These are phyloP conservation scores for Grifola frondosa DNA, from an alignment of 1,284 basidiomycete species.

Conservation along the genomic window DNA sequence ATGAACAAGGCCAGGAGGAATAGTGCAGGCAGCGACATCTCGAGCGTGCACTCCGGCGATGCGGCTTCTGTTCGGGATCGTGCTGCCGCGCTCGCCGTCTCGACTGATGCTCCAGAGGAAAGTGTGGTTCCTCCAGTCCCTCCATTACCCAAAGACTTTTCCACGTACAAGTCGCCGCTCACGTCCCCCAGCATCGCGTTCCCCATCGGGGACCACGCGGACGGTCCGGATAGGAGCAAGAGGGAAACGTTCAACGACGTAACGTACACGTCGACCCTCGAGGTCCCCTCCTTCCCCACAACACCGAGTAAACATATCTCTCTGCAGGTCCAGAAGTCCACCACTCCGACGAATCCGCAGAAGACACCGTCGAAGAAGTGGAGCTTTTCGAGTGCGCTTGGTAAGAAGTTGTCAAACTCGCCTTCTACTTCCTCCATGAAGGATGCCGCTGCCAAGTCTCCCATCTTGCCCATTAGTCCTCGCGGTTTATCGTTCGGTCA, in stretches of 20 bases:
- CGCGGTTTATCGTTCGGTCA: conserved; percentile 62
- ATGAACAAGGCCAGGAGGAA: conserved; percentile 61
- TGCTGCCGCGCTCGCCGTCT: conserved; percentile 54
- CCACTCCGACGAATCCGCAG: conserved; percentile 34
- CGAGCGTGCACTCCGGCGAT: conserved; percentile 68
- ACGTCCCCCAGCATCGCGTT: conserved; percentile 51
- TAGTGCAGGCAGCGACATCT: conserved; percentile 85
- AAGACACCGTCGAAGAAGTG: conserved; percentile 92
- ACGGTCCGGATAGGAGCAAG: conserved; percentile 31
- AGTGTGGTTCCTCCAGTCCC: conserved; percentile 89
- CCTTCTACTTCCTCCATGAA: conserved; percentile 59
- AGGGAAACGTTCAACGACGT: conserved; percentile 24
- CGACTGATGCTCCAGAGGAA: conserved; percentile 60
- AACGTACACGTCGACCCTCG: conserved; percentile 42
- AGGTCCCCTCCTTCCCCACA: conserved; percentile 44
- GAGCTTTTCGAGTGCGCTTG: conserved; percentile 92
- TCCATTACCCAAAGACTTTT: conserved; percentile 90
- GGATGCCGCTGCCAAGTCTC: conserved; percentile 42
- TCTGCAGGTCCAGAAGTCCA: conserved; percentile 32
- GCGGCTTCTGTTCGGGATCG: conserved; percentile 65
- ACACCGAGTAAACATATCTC: conserved; percentile 31
- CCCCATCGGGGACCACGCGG: conserved; percentile 37
- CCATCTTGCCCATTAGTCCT: conserved; percentile 60
- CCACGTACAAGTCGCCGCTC: conserved; percentile 65
- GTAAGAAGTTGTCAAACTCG: conserved; percentile 70